Percentiles rank a stretch among this genome's conserved stretches.
These are phyloP conservation scores for Aspergillus sp. DNA, from an alignment of 2,329 filamentous ascomycete species.

Conservation along the genomic window DNA sequence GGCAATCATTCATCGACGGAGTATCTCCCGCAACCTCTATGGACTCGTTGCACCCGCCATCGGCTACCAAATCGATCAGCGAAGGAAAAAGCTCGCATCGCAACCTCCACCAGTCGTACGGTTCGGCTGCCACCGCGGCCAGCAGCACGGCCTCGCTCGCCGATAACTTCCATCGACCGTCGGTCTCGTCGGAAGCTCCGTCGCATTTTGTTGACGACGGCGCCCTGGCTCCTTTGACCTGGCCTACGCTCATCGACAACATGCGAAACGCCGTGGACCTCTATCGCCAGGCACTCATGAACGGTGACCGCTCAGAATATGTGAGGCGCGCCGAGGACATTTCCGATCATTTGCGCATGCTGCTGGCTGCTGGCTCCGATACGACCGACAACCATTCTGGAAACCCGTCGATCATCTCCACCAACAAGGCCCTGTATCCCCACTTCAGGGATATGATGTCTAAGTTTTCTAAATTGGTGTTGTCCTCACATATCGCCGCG, in stretches of 20 bases:
- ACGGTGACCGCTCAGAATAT: conserved; percentile 81
- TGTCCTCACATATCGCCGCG: conserved; percentile 95
- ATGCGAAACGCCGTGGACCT: conserved; percentile 89
- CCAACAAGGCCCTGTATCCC: conserved; percentile 94
- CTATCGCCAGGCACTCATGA: conserved; percentile 86
- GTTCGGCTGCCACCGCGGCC: conserved; percentile 45
- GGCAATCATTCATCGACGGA: conserved; percentile 67
- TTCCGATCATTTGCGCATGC: conserved; percentile 87
- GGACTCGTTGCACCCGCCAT: conserved; percentile 80
- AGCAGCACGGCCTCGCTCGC: conserved; percentile 57
- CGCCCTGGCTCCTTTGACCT: conserved; percentile 76
- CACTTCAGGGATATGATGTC: conserved; percentile 99
- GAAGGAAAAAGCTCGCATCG: conserved; percentile 46
- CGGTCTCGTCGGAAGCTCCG: conserved; percentile 58
- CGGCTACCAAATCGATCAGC: conserved; percentile 56
- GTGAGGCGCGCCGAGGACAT: conserved; percentile 96
- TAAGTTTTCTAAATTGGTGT: conserved; percentile 96
- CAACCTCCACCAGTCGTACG: conserved; percentile 24
- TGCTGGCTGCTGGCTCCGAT: conserved; percentile 92
- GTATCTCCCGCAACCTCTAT: conserved; percentile 86
- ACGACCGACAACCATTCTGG: conserved; percentile 99
- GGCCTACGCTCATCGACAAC: conserved; percentile 85
- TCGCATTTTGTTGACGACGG: conserved; percentile 89
- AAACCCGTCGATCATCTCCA: conserved; percentile 98
- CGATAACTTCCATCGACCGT: conserved; percentile 47